Conservation (phyloP, 192 early-diverging fungal genomes). For the Backusella morwellensis region DNA sequence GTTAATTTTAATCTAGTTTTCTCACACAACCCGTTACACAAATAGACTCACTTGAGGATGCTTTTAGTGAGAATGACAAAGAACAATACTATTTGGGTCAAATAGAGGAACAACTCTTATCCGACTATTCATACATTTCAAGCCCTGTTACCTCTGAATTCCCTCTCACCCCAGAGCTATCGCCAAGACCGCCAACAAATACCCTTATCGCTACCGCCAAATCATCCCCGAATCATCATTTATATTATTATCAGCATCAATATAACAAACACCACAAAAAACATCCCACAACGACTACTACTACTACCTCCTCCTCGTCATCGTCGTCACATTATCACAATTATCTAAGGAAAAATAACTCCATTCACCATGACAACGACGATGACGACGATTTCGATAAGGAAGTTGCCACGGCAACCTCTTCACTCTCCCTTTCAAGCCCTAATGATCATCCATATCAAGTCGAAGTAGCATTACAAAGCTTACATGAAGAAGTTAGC, state of each 20-base stretch:
- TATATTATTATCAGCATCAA: not conserved
- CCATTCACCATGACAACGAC: not conserved
- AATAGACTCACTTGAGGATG: slow-evolving; percentile 4
- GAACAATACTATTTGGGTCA: slow-evolving; percentile 11
- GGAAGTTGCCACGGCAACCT: slow-evolving; percentile 21
- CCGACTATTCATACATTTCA: not conserved
- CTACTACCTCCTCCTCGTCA: not conserved
- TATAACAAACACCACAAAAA: not conserved
- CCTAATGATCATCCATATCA: slow-evolving; percentile 12
- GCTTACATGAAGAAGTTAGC: not conserved
- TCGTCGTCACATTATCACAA: not conserved
- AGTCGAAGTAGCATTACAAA: not conserved
- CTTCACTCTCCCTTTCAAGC: not conserved
- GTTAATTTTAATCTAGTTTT: not conserved
- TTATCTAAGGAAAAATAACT: not conserved
- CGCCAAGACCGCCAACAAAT: slow-evolving; percentile 4
- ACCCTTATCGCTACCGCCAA: not conserved
- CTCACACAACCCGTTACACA: slow-evolving; percentile 9
- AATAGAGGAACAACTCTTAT: slow-evolving; percentile 12
- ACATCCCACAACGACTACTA: not conserved
- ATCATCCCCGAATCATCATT: not conserved
- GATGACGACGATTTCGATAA: slow-evolving; percentile 5
- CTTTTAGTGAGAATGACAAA: slow-evolving; percentile 12
- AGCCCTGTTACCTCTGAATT: slow-evolving; percentile 13
- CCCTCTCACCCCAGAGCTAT: slow-evolving; percentile 21